Base-by-base conservation (phyloP, 306 rosid species). In the Begonia masoniana region DNA sequence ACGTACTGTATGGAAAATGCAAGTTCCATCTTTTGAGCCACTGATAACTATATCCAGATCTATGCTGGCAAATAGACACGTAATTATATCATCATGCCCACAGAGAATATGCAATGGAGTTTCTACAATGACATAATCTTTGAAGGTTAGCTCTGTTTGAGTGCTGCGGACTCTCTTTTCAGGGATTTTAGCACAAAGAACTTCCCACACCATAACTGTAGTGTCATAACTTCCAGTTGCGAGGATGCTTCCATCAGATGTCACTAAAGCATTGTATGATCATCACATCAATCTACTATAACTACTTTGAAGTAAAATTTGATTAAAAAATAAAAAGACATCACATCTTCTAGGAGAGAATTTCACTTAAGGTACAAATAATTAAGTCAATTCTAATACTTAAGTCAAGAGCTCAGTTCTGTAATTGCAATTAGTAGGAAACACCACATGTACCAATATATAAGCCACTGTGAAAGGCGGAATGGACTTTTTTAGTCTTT, bases 211-310 rank as follows among this genome's bases (percentile, higher is more conserved):
- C 97, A 91, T 91, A 42, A 91, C 87, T 26, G 97, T 91, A 42
- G 97, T 91, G 78, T 91, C 97, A 63, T 74, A 80, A 78, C 97
- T 85, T 72, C 97, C 97, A 46, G 97, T 91, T 54, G 96, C 97
- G 68, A 91, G 97, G 59, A 83, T 71, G 75, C 91, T 79, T 59
- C 97, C 97, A 53, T 91, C 97, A 65, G 94, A 82, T 68, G 97
- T 76, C 83, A 91, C 97, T 91, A 85, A 77, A 83, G 64, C 62
- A 69, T 66, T 52, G 45, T 56, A 31, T 31, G 39, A 31, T 31
- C 39, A 31, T 31, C 39, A 31, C 39, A 31, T 31, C 39, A 31
- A 31, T 31, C 39, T 4, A 31, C 39, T 31, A 31, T 0, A 31
- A 31, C 39, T 31, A 31, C 39, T 31, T 31, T 31, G 39, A 31